Base-by-base conservation (phyloP, 179 eudicot species). In the Camellia oleifera region DNA sequence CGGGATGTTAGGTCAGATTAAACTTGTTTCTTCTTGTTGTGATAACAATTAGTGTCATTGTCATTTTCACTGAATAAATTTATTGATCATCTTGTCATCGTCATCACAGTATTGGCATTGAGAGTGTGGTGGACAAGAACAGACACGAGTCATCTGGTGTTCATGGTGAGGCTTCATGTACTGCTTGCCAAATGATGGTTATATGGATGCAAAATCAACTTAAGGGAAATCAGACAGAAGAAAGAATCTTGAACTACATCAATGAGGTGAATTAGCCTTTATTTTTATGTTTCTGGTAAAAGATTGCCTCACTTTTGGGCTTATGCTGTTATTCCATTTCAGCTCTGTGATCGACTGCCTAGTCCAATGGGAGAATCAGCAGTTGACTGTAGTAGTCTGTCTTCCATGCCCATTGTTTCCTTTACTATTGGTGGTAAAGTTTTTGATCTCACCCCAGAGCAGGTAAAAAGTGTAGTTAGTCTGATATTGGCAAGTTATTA, bases 331-430 rank as follows among this genome's bases (percentile, higher is more conserved):
- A 52, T 15, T 78, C 0, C 17, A 78, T 68, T 78, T 71, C 92
- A 95, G 98, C 92, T 95, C 42, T 95, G 98, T 65, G 93, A 91
- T 5, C 86, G 89, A 23, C 84, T 94, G 66, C 98, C 97, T 42
- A 93, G 97, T 83, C 97, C 98, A 74, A 94, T 89, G 93, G 96
- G 97, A 77, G 91, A 88, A 82, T 93, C 96, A 54, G 89, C 92
- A 77, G 92, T 94, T 78, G 98, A 94, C 81, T 94, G 97, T 73
- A 64, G 57, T 66, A 78, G 71, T 71, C 86, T 91, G 61, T 86
- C 98, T 56, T 81, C 93, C 9, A 82, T 94, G 96, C 98, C 98
- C 45, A 80, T 67, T 79, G 81, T 94, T 75, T 84, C 97, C 75
- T 90, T 94, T 78, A 88, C 94, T 44, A 87, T 93, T 48, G 97